Evolutionary conservation across 345 rosid genomes (phyloP).

Genomic region (Bruguiera gymnorhiza): DNA sequence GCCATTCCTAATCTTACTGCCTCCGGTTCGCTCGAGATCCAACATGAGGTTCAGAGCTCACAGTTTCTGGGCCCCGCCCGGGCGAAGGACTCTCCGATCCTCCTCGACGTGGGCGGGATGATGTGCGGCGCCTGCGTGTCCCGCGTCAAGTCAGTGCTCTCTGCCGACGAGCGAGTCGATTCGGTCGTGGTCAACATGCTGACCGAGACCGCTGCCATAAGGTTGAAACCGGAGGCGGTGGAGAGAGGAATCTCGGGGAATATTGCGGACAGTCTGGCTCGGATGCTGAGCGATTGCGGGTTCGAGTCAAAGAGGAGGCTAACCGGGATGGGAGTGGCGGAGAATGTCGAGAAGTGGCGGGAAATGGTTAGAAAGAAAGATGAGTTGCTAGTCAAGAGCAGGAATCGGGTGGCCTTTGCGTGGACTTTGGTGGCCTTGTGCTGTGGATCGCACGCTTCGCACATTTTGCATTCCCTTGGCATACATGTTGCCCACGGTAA

Average conservation of each 20-base stretch:
- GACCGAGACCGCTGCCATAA: slow-evolving; percentile 85
- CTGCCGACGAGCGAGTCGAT: slow-evolving; percentile 72
- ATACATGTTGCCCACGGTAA: slow-evolving; percentile 84
- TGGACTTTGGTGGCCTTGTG: slow-evolving; percentile 95
- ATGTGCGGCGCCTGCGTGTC: slow-evolving; percentile 95
- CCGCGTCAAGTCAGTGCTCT: slow-evolving; percentile 68
- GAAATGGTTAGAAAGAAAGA: slow-evolving; percentile 76
- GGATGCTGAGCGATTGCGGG: slow-evolving; percentile 74
- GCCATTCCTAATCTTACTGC: slow-evolving; percentile 25
- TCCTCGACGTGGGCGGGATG: slow-evolving; percentile 81
- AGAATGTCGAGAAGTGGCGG: slow-evolving; percentile 76
- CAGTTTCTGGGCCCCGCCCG: slow-evolving; percentile 4
- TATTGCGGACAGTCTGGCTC: slow-evolving; percentile 60
- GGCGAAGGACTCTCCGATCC: slow-evolving; percentile 41
- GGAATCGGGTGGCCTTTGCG: slow-evolving; percentile 82
- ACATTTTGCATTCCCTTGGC: slow-evolving; percentile 79
- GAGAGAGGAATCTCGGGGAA: slow-evolving; percentile 28
- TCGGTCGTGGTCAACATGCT: slow-evolving; percentile 86
- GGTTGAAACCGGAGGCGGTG: slow-evolving; percentile 39
- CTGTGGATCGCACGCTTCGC: slow-evolving; percentile 91
- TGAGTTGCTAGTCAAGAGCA: slow-evolving; percentile 63
- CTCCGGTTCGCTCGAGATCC: slow-evolving; percentile 49
- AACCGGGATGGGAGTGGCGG: slow-evolving; percentile 69
- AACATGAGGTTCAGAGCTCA: slow-evolving; percentile 27
- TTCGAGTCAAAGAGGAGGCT: slow-evolving; percentile 75